Conservation (phyloP, 2,329 filamentous ascomycete species). For the Fusarium heterosporum region DNA sequence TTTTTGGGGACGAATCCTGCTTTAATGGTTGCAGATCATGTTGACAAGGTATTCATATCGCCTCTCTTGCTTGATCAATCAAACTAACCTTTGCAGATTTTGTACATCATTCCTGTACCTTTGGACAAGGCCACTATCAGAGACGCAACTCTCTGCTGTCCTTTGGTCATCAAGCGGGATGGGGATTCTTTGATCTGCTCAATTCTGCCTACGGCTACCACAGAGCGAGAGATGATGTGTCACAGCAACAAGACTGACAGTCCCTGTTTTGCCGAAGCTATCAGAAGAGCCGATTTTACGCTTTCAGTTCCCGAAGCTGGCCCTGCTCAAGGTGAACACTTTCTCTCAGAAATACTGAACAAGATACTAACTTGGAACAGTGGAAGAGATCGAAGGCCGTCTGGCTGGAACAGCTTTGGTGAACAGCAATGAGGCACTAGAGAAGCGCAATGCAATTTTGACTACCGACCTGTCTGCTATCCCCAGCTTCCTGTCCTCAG, state of each 20-base stretch:
- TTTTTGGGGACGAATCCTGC: background rate
- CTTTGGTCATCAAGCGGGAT: slow-evolving; percentile 12
- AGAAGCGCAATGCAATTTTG: slow-evolving; percentile 1
- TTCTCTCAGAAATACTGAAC: fast-evolving
- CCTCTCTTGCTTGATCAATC: fast-evolving
- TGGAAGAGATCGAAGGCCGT: fast-evolving
- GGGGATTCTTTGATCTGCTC: slow-evolving; percentile 5
- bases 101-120: slow-evolving; percentile 21
- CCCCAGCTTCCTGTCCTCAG: background rate
- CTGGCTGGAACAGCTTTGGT: fast-evolving
- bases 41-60: background rate
- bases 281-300: slow-evolving; percentile 2
- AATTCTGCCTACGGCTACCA: background rate
- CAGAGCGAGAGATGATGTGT: background rate
- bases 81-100: background rate
- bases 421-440: background rate
- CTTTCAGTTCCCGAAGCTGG: background rate
- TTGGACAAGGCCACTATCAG: slow-evolving; percentile 18
- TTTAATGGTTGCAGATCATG: background rate
- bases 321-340: background rate
- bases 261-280: slow-evolving; percentile 18
- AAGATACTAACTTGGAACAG: background rate
- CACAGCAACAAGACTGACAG: background rate
- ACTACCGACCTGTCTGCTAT: background rate
- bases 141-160: slow-evolving; percentile 14